Percentiles rank a stretch among this genome's conserved stretches.
Conservation (phyloP, 495 filamentous ascomycete genomes). For the Neurospora africana region DNA sequence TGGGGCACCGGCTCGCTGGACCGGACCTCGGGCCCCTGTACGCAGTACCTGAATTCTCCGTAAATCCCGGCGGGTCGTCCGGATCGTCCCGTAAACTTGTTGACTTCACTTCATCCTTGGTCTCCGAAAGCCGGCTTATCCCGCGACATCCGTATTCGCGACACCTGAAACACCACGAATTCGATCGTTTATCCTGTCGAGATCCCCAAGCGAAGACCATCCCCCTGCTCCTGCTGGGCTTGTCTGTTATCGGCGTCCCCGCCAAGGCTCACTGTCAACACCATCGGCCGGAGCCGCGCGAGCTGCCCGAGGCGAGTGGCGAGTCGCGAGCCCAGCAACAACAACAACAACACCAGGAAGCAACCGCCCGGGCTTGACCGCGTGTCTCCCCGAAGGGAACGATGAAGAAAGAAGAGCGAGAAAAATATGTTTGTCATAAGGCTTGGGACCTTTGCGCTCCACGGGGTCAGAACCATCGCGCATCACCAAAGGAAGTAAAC, state of each 20-base stretch:
- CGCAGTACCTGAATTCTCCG: too few relatives aligned
- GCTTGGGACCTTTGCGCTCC: too few relatives aligned
- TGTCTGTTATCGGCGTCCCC: not conserved
- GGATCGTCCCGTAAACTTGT: not conserved
- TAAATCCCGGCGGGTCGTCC: not conserved
- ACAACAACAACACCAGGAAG: not conserved
- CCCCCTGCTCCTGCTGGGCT: not conserved
- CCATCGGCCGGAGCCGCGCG: conserved; percentile 3
- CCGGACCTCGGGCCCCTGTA: not conserved
- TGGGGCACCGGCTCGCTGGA: not conserved
- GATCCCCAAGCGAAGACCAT: not conserved
- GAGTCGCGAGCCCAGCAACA: not conserved
- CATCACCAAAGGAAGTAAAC: too few relatives aligned
- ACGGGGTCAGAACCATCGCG: too few relatives aligned
- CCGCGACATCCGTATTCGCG: not conserved
- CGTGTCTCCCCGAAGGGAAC: not conserved
- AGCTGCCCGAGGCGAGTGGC: not conserved
- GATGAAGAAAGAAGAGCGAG: not conserved
- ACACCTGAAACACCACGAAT: not conserved
- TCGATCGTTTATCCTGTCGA: not conserved
- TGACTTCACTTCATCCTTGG: not conserved
- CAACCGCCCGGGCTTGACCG: not conserved
- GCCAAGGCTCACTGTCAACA: not conserved
- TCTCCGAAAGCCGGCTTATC: not conserved
- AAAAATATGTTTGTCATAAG: too few relatives aligned